Base-by-base conservation (phyloP, 2,329 filamentous ascomycete species). In the Colletotrichum noveboracense region DNA sequence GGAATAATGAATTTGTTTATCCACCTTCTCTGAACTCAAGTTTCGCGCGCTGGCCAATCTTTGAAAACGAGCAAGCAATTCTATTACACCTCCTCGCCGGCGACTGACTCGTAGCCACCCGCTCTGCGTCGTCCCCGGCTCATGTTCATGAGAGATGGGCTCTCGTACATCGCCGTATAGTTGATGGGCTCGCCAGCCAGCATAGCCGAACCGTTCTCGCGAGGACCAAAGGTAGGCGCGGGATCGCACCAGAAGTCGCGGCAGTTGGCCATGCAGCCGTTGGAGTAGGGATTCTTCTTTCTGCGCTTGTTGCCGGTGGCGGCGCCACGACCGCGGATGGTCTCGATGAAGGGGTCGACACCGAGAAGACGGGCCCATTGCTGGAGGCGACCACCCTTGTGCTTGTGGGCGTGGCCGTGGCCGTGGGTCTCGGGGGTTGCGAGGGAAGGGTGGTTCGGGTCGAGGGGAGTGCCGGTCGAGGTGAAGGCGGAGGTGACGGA, bases 201-300 rank as follows among this genome's bases (percentile, higher is more conserved):
- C 83, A 96, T 86, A 0, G 94, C 96, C 58, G 89, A 89, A 14
- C 96, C 96, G 66, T 91, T 93, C 80, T 95, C 92, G 74, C 94
- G 90, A 79, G 89, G 91, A 13, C 94, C 92, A 82, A 98, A 96
- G 21, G 98, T 84, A 0, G 96, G 94, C 3, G 94, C 93, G 3
- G 95, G 92, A 82, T 98, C 97, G 80, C 94, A 96, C 95, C 96
- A 98, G 83, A 99, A 99, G 84, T 99, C 97, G 78, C 92, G 94
- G 85, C 97, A 99, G 82, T 99, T 99, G 75, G 93, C 91, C n/a
- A 97, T 80, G 52, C 95, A 89, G 9, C 97, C 97, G 36, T 93
- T 90, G 74, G 93, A 96, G 84, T 96, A 99, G 0, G 96, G 96
- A 83, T 98, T 99, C 78, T 89, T 89, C 82, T 90, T 90, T 81